Percentiles rank a stretch among this genome's conserved stretches.
Evolutionary conservation across 805 yeast species (phyloP).

Genomic region (Sugiyamaella qingdaonensis): DNA sequence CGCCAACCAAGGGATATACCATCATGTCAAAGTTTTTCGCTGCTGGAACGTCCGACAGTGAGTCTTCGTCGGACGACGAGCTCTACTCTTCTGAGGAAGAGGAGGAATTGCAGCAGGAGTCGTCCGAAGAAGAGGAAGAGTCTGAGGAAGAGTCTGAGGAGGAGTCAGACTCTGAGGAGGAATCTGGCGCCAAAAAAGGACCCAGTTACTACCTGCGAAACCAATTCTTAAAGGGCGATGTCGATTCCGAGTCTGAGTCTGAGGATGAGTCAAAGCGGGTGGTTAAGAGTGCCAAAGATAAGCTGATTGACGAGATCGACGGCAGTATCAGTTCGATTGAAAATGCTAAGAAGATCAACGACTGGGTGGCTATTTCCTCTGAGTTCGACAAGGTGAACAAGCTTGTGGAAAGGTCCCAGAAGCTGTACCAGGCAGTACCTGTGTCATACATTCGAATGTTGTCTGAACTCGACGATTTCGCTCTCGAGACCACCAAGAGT

Average conservation of each 20-base stretch:
- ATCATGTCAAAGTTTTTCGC: slow-evolving; percentile 90
- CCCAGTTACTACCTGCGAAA: slow-evolving; percentile 33
- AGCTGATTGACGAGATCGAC: slow-evolving; percentile 82
- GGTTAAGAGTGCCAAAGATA: slow-evolving; percentile 91
- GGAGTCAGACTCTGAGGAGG: slow-evolving; percentile 38
- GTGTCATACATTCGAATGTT: slow-evolving; percentile 62
- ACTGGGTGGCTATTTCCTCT: slow-evolving; percentile 68
- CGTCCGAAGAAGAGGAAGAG: slow-evolving; percentile 44
- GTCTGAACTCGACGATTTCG: slow-evolving; percentile 66
- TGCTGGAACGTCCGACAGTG: slow-evolving; percentile 48
- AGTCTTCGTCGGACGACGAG: slow-evolving; percentile 58
- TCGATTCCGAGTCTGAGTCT: slow-evolving; percentile 47
- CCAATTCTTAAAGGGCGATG: slow-evolving; percentile 35
- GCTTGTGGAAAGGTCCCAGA: slow-evolving; percentile 60
- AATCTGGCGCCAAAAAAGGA: slow-evolving; percentile 29
- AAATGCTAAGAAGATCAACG: slow-evolving; percentile 60
- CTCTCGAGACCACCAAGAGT: slow-evolving; percentile 48
- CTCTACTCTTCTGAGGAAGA: slow-evolving; percentile 40
- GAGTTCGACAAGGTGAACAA: slow-evolving; percentile 79
- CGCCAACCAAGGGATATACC: background rate
- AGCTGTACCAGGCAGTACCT: slow-evolving; percentile 75
- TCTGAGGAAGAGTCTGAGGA: slow-evolving; percentile 34
- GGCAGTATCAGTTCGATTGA: slow-evolving; percentile 62
- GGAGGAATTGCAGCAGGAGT: slow-evolving; percentile 34
- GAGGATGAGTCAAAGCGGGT: slow-evolving; percentile 76